Evolutionary conservation across 192 early-diverging fungal species (phyloP), one percentile per base, ranked within the genome.

Genomic region (Coemansia sp.): DNA sequence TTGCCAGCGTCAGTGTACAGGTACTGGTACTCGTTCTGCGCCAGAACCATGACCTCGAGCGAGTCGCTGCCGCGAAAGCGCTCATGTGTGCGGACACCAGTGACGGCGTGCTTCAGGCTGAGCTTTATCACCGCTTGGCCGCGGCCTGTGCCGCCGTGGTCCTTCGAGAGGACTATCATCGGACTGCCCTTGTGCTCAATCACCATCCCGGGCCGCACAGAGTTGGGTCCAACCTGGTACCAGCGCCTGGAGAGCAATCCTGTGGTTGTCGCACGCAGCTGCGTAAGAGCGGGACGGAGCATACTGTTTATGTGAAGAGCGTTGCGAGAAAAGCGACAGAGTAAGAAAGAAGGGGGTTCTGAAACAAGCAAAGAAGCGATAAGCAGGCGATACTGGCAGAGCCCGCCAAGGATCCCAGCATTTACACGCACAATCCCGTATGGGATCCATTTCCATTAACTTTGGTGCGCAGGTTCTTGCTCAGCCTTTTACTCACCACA

Each of bases 21-120:
- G 63, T 81, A 93, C 81, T 91, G 88, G 71, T 88, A 89, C 44
- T 76, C 56, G 63, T 89, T 86, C 56, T 87, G 86, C 0, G 85
- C 82, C 39, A 96, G 66, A 33, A 87, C 78, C 69, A 89, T 85
- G 30, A 91, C 89, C 66, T 95, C 93, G 15, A 94, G 73, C 57
- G 77, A 76, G 61, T 89, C 88, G 64, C 81, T 85, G 21, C 89
- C 80, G 73, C 89, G 89, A 73, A 91, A 92, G 1, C 94, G 85
- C 73, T 92, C 90, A 9, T 83, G 73, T 20, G 81, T 64, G 52
- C 88, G 88, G 12, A 75, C 63, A 26, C 85, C 85, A 0, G 88
- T 85, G 15, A 87, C 66, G 1, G 92, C 75, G 66, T 93, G 90
- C 70, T 88, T 85, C 35, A 95, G 68, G 2, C 91, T 90, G 55